Evolutionary conservation across 2,329 filamentous ascomycete species (phyloP).

Genomic region (Penicillium sp.): DNA sequence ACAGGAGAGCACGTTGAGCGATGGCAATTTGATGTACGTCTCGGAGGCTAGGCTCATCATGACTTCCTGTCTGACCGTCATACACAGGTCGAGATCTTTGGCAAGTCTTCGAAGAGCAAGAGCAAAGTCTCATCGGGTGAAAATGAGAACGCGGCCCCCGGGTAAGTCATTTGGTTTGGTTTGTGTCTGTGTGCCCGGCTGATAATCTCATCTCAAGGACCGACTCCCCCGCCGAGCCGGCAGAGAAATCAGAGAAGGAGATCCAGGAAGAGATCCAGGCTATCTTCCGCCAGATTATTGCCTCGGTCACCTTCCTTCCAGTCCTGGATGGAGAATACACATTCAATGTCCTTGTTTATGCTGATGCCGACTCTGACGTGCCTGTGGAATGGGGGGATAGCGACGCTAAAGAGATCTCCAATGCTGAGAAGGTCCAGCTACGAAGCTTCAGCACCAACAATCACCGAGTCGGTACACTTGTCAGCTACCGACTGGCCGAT

Average conservation of each 20-base stretch:
- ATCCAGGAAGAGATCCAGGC: slow-evolving; percentile 95
- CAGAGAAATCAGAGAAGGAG: slow-evolving; percentile 82
- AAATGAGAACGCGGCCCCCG: slow-evolving; percentile 63
- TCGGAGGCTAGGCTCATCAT: slow-evolving; percentile 1
- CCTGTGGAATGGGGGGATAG: slow-evolving; percentile 98
- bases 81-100: slow-evolving; percentile 52
- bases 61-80: slow-evolving; percentile 7
- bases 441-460: slow-evolving; percentile 93
- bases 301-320: slow-evolving; percentile 91
- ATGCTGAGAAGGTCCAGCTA: slow-evolving; percentile 91
- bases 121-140: slow-evolving; percentile 49
- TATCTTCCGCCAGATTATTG: slow-evolving; percentile 96
- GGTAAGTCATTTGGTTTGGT: slow-evolving; percentile 34
- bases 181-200: background rate
- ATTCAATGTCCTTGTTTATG: slow-evolving; percentile 97
- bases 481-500: slow-evolving; percentile 68
- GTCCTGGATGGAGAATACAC: slow-evolving; percentile 93
- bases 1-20: slow-evolving; percentile 92
- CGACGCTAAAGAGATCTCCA: slow-evolving; percentile 91
- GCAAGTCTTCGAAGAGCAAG: slow-evolving; percentile 47
- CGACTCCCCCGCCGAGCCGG: slow-evolving; percentile 25
- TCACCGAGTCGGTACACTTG: slow-evolving; percentile 88
- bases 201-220: slow-evolving; percentile 19
- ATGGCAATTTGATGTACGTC: slow-evolving; percentile 88
- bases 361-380: slow-evolving; percentile 91